phyloP scores from a whole-genome alignment of 148 eudicot genomes.

The Nepenthes gracilis region DNA sequence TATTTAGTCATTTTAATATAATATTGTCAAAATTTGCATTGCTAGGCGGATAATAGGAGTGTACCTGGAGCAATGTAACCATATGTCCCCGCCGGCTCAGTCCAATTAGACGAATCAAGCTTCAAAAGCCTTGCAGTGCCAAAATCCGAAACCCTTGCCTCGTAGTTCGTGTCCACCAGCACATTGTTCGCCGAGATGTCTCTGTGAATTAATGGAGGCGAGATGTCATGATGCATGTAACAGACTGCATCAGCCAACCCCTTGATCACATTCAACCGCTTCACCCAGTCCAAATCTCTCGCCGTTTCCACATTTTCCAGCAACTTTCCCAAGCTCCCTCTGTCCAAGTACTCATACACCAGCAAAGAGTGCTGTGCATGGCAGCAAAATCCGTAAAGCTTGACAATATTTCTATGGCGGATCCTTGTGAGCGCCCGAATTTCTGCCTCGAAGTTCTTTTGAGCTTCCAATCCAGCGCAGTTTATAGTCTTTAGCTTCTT shows the following conservation, averaged over 20 bases:
- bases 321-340: constrained; percentile 14
- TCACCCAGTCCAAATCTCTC: constrained; percentile 17
- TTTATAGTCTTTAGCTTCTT: constrained; percentile 24
- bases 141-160: constrained; percentile 17
- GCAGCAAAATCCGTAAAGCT: constrained; percentile 15
- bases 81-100: constrained; percentile 16
- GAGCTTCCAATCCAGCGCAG: constrained; percentile 5
- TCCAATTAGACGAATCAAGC: constrained; percentile 17
- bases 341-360: constrained; percentile 16
- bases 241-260: constrained; percentile 19
- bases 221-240: constrained; percentile 19
- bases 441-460: constrained; percentile 14
- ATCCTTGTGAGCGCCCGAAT: constrained; percentile 13
- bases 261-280: constrained; percentile 12
- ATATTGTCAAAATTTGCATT: no score
- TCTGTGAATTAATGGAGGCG: constrained; percentile 17
- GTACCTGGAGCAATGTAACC: constrained; percentile 31
- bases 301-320: constrained; percentile 5
- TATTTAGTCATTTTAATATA: no score
- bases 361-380: constrained; percentile 6
- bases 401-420: constrained; percentile 23
- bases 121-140: constrained; percentile 19
- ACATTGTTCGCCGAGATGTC: constrained; percentile 24
- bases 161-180: constrained; percentile 8
- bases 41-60: background rate